Percentiles rank a stretch among this genome's conserved stretches.
These are phyloP conservation scores for Chrysochromulina tobinii DNA, from an alignment of 78 protist species.

Conservation along the genomic window DNA sequence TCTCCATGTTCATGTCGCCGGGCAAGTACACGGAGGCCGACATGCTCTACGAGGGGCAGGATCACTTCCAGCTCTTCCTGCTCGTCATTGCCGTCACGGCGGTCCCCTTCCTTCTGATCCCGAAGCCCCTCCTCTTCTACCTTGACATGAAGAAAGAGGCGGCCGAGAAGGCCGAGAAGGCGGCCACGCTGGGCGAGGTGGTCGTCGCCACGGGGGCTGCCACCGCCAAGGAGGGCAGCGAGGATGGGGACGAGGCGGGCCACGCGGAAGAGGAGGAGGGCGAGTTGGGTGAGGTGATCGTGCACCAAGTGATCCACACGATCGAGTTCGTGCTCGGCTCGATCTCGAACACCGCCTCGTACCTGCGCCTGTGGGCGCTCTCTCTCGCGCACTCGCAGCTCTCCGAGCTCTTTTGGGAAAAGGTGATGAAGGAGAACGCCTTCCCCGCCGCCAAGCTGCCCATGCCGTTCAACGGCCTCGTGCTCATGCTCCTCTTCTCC, in stretches of 20 bases:
- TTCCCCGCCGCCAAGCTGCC: background rate
- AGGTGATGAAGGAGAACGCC: constrained; percentile 41
- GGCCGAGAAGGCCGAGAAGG: background rate
- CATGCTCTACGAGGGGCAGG: background rate
- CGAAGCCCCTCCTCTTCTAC: constrained; percentile 76
- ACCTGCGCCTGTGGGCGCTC: constrained; percentile 99
- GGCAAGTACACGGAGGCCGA: background rate
- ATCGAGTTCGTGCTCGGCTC: constrained; percentile 97
- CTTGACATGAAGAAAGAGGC: background rate
- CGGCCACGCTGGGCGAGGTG: background rate
- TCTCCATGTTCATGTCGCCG: constrained; percentile 81
- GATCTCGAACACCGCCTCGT: constrained; percentile 99
- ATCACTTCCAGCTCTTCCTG: constrained; percentile 63
- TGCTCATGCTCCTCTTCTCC: constrained; percentile 55
- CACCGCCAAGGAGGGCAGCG: background rate
- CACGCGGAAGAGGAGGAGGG: constrained; percentile 26
- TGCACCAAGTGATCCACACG: constrained; percentile 91
- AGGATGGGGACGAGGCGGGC: too few species aligned
- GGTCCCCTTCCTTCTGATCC: constrained; percentile 86
- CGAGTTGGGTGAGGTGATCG: constrained; percentile 81
- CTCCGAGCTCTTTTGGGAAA: constrained; percentile 70
- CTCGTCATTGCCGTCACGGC: constrained; percentile 75
- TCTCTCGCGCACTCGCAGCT: constrained; percentile 94
- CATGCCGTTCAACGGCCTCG: background rate
- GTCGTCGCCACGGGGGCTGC: background rate